Conservation (phyloP, 179 eudicot genomes). For the Monotropa hypopitys region DNA sequence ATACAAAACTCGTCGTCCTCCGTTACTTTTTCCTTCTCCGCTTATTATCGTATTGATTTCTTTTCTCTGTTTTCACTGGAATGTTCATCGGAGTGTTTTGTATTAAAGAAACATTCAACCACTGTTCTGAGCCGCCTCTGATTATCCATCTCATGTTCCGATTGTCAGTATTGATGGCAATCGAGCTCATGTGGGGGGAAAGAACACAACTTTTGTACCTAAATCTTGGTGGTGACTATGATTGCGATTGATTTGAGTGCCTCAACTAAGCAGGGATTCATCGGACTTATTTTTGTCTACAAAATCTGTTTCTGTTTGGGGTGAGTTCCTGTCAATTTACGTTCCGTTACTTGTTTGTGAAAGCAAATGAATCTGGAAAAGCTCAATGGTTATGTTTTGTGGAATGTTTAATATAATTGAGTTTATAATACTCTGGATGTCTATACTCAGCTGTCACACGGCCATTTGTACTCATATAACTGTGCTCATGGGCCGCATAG, state of each 20-base stretch:
- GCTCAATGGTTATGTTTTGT: background rate
- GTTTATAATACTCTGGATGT: background rate
- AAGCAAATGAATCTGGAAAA: background rate
- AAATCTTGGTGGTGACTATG: constrained; percentile 18
- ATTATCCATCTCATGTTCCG: constrained; percentile 4
- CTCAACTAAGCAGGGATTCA: constrained; percentile 15
- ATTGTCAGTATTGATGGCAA: constrained; percentile 5
- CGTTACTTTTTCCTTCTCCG: too few species aligned
- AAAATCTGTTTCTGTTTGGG: constrained; percentile 20
- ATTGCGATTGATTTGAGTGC: constrained; percentile 16
- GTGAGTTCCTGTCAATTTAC: constrained; percentile 10
- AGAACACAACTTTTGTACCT: background rate
- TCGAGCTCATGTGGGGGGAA: constrained; percentile 14
- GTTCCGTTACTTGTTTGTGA: background rate
- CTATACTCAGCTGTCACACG: background rate
- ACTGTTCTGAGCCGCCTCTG: background rate
- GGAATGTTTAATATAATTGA: background rate
- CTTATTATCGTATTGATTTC: too few species aligned
- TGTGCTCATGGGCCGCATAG: background rate
- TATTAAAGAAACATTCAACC: background rate
- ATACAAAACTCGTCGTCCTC: too few species aligned
- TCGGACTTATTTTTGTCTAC: constrained; percentile 3
- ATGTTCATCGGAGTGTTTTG: constrained; percentile 14
- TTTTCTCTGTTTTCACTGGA: constrained; percentile 14
- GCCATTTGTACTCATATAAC: background rate